phyloP scores from a whole-genome alignment of 208 protist species.

The Crithidia bombi region DNA sequence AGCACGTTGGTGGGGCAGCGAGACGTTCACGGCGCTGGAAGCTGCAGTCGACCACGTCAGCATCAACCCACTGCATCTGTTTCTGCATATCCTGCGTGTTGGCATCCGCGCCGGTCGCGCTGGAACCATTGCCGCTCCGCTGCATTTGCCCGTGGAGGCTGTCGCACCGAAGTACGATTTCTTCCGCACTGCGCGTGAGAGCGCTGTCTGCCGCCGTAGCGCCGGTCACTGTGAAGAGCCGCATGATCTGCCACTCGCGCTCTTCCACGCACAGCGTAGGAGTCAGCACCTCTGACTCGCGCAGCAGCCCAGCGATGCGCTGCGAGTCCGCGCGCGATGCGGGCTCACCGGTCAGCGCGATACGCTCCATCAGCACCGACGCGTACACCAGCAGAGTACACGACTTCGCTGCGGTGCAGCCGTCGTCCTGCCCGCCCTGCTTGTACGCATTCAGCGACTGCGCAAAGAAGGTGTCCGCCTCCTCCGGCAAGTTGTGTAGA shows the following conservation, averaged over 20 bases:
- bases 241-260: conserved; percentile 67
- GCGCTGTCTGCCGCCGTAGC: conserved; percentile 17
- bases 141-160: not conserved
- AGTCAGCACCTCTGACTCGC: conserved; percentile 37
- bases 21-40: conserved; percentile 25
- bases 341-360: conserved; percentile 38
- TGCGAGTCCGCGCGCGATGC: conserved; percentile 35
- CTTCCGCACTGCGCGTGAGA: conserved; percentile 41
- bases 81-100: not conserved
- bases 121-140: not conserved
- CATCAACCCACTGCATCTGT: conserved; percentile 11
- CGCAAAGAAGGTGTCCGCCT: conserved; percentile 53
- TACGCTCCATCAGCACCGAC: conserved; percentile 40
- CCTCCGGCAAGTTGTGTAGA: conserved; percentile 40
- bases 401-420: conserved; percentile 37
- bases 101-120: not conserved
- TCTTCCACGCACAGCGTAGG: conserved; percentile 3
- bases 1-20: conserved; percentile 22
- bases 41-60: conserved; percentile 5
- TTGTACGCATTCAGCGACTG: conserved; percentile 64
- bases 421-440: conserved; percentile 35
- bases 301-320: conserved; percentile 47
- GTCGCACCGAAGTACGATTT: conserved; percentile 26
- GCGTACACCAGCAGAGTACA: conserved; percentile 53
- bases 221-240: conserved; percentile 51